A percentile compares a stretch with the other conserved stretches of the same genome.
phyloP scores from a whole-genome alignment of 2,329 filamentous ascomycete species.

The Xylariomycetidae sp. region DNA sequence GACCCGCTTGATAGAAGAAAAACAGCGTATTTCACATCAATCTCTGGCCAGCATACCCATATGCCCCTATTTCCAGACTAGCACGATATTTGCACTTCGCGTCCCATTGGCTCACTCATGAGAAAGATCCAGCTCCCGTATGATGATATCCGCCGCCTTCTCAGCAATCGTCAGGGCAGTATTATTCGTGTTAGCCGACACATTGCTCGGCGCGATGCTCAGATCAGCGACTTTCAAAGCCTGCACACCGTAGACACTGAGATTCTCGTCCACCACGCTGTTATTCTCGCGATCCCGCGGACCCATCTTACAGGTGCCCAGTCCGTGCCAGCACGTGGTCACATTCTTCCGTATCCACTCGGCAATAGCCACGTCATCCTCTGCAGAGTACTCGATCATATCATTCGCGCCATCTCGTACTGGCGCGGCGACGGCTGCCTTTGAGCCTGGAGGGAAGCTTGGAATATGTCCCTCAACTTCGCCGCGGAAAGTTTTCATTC shows the following conservation, averaged over 20 bases:
- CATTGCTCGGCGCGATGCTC: constrained; percentile 26
- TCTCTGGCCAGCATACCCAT: too few species aligned
- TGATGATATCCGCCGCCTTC: constrained; percentile 12
- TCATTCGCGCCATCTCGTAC: constrained; percentile 15
- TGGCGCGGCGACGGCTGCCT: constrained; percentile 24
- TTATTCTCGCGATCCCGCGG: constrained; percentile 26
- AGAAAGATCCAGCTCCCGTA: too few species aligned
- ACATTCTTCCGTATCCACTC: constrained; percentile 29
- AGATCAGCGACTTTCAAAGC: constrained; percentile 32
- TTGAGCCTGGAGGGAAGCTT: constrained; percentile 34
- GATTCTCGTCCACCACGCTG: constrained; percentile 32
- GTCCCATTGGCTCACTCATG: too few species aligned
- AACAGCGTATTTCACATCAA: too few species aligned
- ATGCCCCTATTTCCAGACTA: too few species aligned
- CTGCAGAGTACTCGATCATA: constrained; percentile 39
- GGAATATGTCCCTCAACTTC: constrained; percentile 38
- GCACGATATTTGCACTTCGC: too few species aligned
- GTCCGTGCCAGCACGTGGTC: constrained; percentile 33
- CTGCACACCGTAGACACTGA: constrained; percentile 33
- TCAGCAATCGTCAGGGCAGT: constrained; percentile 42
- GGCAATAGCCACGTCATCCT: constrained; percentile 40
- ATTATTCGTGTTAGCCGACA: constrained; percentile 40
- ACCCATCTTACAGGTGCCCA: constrained; percentile 35
- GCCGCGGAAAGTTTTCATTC: constrained; percentile 45
- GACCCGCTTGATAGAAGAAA: too few species aligned